Evolutionary conservation across 192 early-diverging fungal genomes (phyloP).

Genomic region (Coemansia sp.): DNA sequence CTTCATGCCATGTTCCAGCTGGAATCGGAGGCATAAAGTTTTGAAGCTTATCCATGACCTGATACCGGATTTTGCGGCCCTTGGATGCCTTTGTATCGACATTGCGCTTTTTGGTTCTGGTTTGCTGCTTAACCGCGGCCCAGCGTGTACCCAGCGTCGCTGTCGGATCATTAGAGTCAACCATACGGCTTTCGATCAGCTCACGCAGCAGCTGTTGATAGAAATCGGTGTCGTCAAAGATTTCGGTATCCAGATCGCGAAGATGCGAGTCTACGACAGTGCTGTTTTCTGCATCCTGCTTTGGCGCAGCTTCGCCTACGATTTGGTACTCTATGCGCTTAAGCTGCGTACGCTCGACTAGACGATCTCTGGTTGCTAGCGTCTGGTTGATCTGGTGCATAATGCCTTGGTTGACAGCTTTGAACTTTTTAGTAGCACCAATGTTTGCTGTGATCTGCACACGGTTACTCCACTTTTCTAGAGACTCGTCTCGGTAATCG

Average conservation of each 20-base stretch:
- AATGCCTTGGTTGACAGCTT: constrained; percentile 87
- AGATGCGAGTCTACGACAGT: constrained; percentile 67
- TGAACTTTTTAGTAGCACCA: constrained; percentile 86
- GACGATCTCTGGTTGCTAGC: constrained; percentile 68
- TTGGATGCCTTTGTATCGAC: constrained; percentile 91
- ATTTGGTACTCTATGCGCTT: constrained; percentile 69
- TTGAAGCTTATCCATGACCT: constrained; percentile 93
- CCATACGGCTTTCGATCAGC: constrained; percentile 92
- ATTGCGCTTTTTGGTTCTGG: constrained; percentile 62
- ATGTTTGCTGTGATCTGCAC: constrained; percentile 71
- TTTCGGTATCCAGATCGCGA: constrained; percentile 58
- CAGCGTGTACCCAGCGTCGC: constrained; percentile 73
- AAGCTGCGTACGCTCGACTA: constrained; percentile 86
- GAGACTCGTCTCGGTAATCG: constrained; percentile 78
- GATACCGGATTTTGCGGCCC: constrained; percentile 88
- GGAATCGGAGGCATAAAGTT: constrained; percentile 96
- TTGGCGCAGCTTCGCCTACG: constrained; percentile 23
- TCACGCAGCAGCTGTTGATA: constrained; percentile 93
- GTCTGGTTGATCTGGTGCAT: constrained; percentile 72
- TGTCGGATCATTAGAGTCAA: constrained; percentile 86
- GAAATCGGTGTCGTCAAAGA: constrained; percentile 97
- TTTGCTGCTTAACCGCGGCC: constrained; percentile 73
- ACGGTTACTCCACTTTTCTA: constrained; percentile 95
- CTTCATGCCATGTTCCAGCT: constrained; percentile 87
- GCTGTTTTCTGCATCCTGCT: constrained; percentile 43